Percentiles rank a stretch among this genome's conserved stretches.
Conservation (phyloP, 768 basidiomycete species). For the Tephrocybe sp. region DNA sequence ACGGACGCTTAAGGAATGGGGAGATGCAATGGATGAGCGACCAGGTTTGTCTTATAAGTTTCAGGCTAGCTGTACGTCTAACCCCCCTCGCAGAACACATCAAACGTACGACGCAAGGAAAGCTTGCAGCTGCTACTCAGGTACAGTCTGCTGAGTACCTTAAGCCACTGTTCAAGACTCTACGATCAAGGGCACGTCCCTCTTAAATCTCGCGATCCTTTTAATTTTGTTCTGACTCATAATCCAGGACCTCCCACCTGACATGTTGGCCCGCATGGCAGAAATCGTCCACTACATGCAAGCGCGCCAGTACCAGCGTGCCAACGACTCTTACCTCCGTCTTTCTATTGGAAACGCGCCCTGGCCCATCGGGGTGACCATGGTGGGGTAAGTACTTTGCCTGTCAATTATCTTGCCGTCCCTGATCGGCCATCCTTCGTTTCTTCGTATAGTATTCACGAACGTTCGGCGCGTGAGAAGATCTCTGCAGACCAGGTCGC, state of each 20-base stretch:
- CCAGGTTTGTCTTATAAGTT: conserved; percentile 56
- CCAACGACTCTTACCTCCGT: conserved; percentile 96
- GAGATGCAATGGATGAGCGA: conserved; percentile 89
- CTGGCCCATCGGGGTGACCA: conserved; percentile 99
- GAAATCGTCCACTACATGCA: conserved; percentile 99
- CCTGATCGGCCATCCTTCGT: conserved; percentile 6
- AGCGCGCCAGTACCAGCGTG: conserved; percentile 89
- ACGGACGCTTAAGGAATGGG: conserved; percentile 94
- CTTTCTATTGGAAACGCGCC: conserved; percentile 98
- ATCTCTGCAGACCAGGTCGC: conserved; percentile 97
- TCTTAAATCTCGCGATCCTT: background rate
- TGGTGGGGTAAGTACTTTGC: conserved; percentile 81
- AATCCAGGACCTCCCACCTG: conserved; percentile 69
- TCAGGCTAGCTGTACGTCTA: conserved; percentile 1
- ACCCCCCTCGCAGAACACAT: conserved; percentile 58
- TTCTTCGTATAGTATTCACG: conserved; percentile 71
- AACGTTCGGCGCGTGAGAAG: conserved; percentile 96
- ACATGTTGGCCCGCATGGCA: conserved; percentile 82
- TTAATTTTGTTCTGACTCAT: background rate
- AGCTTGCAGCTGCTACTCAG: conserved; percentile 92
- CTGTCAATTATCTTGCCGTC: background rate
- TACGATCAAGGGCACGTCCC: conserved; percentile 80
- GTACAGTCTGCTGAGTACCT: conserved; percentile 95
- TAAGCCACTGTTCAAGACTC: conserved; percentile 91
- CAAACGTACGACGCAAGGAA: conserved; percentile 88